These are phyloP conservation scores for Suillus brevipes DNA, from an alignment of 768 basidiomycete species.

Conservation along the genomic window DNA sequence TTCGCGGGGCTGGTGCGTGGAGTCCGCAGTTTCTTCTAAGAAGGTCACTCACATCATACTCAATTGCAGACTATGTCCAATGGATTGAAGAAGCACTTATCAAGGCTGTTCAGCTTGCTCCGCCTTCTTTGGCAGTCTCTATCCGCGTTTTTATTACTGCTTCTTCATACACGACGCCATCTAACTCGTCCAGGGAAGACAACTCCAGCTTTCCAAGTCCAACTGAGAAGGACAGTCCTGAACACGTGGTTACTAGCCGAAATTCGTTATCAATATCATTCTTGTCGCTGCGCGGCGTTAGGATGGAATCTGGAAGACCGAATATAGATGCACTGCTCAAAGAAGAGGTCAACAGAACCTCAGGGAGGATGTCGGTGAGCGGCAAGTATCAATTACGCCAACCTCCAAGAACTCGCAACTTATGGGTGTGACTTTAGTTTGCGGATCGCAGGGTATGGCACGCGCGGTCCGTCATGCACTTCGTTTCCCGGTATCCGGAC, in stretches of 20 bases:
- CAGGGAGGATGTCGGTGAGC: constrained; percentile 46
- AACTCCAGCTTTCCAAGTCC: constrained; percentile 18
- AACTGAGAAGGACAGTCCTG: constrained; percentile 9
- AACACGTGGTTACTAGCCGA: constrained; percentile 1
- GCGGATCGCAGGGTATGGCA: constrained; percentile 45
- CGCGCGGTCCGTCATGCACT: constrained; percentile 41
- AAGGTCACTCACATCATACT: neutral
- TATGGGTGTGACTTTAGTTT: constrained; percentile 36
- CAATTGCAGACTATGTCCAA: constrained; percentile 35
- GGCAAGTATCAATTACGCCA: constrained; percentile 40
- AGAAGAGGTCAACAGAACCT: constrained; percentile 36
- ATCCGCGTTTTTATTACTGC: constrained; percentile 45
- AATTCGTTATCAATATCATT: constrained; percentile 9
- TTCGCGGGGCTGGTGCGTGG: constrained; percentile 46
- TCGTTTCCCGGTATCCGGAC: constrained; percentile 35
- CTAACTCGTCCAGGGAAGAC: constrained; percentile 11
- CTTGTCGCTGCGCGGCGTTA: constrained; percentile 25
- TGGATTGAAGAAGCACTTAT: constrained; percentile 48
- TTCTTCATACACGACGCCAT: constrained; percentile 2
- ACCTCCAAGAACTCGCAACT: neutral
- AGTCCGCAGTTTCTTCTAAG: neutral
- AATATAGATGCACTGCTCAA: constrained; percentile 39
- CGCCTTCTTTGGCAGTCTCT: constrained; percentile 33
- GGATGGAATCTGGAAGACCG: constrained; percentile 41
- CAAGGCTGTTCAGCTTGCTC: constrained; percentile 31